These are phyloP conservation scores for Aspergillus fructus DNA, from an alignment of 2,329 filamentous ascomycete species.

Conservation along the genomic window DNA sequence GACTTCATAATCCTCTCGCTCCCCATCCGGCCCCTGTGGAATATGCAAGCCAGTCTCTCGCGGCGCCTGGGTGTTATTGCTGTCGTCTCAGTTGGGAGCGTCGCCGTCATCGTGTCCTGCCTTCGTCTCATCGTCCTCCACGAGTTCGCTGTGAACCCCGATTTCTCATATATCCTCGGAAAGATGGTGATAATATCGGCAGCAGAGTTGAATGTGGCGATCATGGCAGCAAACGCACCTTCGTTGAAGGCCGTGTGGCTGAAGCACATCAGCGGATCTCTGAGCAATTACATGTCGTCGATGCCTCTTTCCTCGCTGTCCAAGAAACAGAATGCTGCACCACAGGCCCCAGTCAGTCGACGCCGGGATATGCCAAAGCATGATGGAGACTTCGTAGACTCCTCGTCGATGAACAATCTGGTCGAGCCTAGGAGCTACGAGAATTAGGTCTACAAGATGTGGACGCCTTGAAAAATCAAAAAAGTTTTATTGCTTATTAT, in stretches of 20 bases:
- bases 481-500: neutral
- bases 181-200: slow-evolving; percentile 6
- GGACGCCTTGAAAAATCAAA: neutral
- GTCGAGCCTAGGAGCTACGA: neutral
- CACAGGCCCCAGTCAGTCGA: neutral
- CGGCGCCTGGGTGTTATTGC: slow-evolving; percentile 7
- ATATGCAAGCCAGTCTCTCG: neutral
- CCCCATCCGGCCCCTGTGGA: slow-evolving; percentile 6
- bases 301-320: neutral
- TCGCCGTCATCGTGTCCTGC: slow-evolving; percentile 5
- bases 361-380: neutral
- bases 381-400: neutral
- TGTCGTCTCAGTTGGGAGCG: slow-evolving; percentile 6
- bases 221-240: slow-evolving; percentile 8
- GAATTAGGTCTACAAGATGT: neutral
- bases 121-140: slow-evolving; percentile 9
- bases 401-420: neutral
- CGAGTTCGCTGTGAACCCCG: slow-evolving; percentile 1
- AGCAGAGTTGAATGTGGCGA: slow-evolving; percentile 2
- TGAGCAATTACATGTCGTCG: neutral
- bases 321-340: neutral
- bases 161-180: slow-evolving; percentile 6
- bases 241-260: slow-evolving; percentile 1
- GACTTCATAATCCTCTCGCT: slow-evolving; percentile 2
- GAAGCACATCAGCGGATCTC: neutral